Evolutionary conservation across 2,329 filamentous ascomycete genomes (phyloP), one percentile per base, ranked within the genome.

Genomic region (Arthrobotrys megalospora): DNA sequence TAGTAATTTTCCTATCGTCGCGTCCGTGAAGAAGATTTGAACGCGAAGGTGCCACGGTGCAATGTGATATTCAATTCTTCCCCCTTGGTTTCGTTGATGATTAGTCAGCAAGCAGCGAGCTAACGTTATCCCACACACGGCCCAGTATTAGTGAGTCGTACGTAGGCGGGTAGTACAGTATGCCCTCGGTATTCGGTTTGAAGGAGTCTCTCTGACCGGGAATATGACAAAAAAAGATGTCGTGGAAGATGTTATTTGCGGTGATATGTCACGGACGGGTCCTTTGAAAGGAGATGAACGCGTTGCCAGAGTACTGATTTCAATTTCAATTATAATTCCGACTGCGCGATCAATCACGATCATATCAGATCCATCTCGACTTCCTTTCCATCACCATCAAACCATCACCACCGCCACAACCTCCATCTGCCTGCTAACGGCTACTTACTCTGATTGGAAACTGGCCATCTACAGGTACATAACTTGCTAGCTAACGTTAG

Each of bases 31-130:
- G 19, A 6, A 28, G 52, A 43, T 5, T 2, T 41, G 19, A 16
- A 28, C 75, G 65, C 75, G 75, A 68, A 50, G 52, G 38, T 68
- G 52, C 34, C 75, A 68, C 75, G 67, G 7, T 16, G 67, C 43
- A 68, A 43, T 72, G 75, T 78, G 75, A 78, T 72, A 75, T 67
- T 45, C 14, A 62, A 2, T 10, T 10, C n/a, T n/a, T 52, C 21
- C 52, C 19, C 36, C 53, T 16, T 60, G 53, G 16, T 16, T 16
- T 43, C 10, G 19, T 36, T 16, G 34, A 7, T 60, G 55, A 60
- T 60, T 43, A 60, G 55, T 60, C 55, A 60, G 55, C 55, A 60
- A 52, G 5, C 16, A 1, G 21, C 5, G 32, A 48, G 21, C 14
- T 50, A 48, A 50, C 43, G 41, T 48, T 64, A 48, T 64, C 6